Evolutionary conservation across 495 filamentous ascomycete species (phyloP).

Genomic region (Aspergillus diversus): DNA sequence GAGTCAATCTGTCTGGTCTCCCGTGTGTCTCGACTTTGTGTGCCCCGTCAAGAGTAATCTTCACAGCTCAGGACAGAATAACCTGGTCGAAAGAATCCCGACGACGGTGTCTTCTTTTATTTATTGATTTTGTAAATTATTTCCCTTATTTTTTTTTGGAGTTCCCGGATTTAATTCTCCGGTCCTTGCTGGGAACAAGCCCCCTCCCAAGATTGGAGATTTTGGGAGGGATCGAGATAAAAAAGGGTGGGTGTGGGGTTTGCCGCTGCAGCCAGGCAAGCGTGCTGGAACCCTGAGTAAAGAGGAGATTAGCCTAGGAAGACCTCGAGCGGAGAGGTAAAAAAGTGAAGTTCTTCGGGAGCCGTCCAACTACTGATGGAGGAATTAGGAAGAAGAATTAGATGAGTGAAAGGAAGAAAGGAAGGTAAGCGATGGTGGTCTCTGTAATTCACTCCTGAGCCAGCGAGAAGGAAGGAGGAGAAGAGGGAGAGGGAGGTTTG

Average conservation of each 20-base stretch:
- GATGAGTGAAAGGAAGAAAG: slow-evolving; percentile 3
- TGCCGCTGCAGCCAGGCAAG: slow-evolving; percentile 44
- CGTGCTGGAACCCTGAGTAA: slow-evolving; percentile 24
- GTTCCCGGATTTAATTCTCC: slow-evolving; percentile 17
- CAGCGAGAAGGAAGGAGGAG: slow-evolving; percentile 1
- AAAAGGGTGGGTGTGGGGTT: slow-evolving; percentile 66
- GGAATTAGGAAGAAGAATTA: slow-evolving; percentile 12
- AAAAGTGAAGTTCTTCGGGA: slow-evolving; percentile 3
- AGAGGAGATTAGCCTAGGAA: slow-evolving; percentile 24
- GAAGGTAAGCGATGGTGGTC: neutral
- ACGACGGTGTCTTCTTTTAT: slow-evolving; percentile 6
- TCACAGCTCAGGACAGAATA: neutral
- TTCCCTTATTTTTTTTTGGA: slow-evolving; percentile 3
- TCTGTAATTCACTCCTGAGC: neutral
- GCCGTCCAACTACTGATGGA: neutral
- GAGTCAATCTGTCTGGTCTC: slow-evolving; percentile 8
- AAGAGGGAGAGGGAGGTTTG: slow-evolving; percentile 3
- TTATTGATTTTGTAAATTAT: neutral
- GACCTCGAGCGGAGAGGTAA: slow-evolving; percentile 10
- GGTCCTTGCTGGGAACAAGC: slow-evolving; percentile 28
- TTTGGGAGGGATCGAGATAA: slow-evolving; percentile 21
- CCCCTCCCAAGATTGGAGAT: slow-evolving; percentile 18
- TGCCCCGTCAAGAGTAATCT: neutral
- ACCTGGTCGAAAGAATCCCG: neutral
- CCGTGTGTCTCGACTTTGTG: slow-evolving; percentile 20